Percentiles rank a stretch among this genome's conserved stretches.
These are phyloP conservation scores for Xylaria sp. DNA, from an alignment of 2,329 filamentous ascomycete genomes.

Conservation along the genomic window DNA sequence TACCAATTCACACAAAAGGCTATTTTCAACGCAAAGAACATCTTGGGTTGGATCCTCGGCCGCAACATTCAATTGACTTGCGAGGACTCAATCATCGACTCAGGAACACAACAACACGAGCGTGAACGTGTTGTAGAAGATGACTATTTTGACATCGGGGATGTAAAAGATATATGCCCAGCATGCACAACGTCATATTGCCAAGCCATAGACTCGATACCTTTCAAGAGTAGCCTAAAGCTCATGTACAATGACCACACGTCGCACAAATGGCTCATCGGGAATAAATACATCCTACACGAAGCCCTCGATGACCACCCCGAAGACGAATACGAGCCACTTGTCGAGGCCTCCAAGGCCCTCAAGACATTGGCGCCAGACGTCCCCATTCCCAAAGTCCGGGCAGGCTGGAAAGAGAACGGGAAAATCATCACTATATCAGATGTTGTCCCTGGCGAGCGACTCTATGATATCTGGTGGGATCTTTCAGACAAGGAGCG, in stretches of 20 bases:
- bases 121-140: slow-evolving; percentile 16
- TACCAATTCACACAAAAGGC: no score
- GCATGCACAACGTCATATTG: slow-evolving; percentile 45
- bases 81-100: no score
- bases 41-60: slow-evolving; percentile 33
- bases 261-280: slow-evolving; percentile 45
- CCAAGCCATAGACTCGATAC: slow-evolving; percentile 44
- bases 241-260: slow-evolving; percentile 44
- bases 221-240: slow-evolving; percentile 44
- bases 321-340: slow-evolving; percentile 37
- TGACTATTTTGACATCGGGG: slow-evolving; percentile 41
- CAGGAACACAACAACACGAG: background rate
- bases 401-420: slow-evolving; percentile 47
- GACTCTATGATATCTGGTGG: slow-evolving; percentile 48
- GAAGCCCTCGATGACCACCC: slow-evolving; percentile 40
- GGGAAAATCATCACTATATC: slow-evolving; percentile 46
- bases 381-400: slow-evolving; percentile 43
- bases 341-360: slow-evolving; percentile 38
- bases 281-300: slow-evolving; percentile 43
- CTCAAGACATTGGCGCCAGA: slow-evolving; percentile 28
- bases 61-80: slow-evolving; percentile 9
- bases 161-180: slow-evolving; percentile 44
- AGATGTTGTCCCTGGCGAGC: slow-evolving; percentile 39
- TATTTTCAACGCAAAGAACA: background rate
- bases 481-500: slow-evolving; percentile 29